Evolutionary conservation across 164 flowering plant species (phyloP).

Genomic region (Macadamia tetraphylla): DNA sequence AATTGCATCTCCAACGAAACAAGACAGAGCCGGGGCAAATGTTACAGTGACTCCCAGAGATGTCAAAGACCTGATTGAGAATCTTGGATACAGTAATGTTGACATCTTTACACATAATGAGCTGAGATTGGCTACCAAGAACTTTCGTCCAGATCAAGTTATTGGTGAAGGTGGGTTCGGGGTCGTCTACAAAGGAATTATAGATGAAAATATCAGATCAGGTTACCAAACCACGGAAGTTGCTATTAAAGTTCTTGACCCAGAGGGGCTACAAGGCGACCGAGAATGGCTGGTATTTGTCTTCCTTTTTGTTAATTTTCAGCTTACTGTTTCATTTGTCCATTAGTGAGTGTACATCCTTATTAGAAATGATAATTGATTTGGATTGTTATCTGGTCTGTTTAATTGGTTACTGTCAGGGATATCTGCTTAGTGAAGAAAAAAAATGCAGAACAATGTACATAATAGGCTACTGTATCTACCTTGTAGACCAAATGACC

Average conservation of each 20-base stretch:
- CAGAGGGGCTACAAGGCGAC: slow-evolving; percentile 86
- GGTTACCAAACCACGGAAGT: slow-evolving; percentile 60
- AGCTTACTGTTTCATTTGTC: neutral
- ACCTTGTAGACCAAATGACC: too few relatives aligned
- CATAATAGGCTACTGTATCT: too few relatives aligned
- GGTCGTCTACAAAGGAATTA: slow-evolving; percentile 74
- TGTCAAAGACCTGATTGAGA: slow-evolving; percentile 65
- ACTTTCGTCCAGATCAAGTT: slow-evolving; percentile 71
- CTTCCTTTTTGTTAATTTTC: slow-evolving; percentile 4
- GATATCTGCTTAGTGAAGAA: too few relatives aligned
- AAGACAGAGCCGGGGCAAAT: slow-evolving; percentile 13
- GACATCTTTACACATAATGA: slow-evolving; percentile 77
- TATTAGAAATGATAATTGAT: too few relatives aligned
- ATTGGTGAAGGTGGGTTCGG: slow-evolving; percentile 98
- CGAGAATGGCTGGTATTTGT: slow-evolving; percentile 89
- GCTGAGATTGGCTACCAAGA: slow-evolving; percentile 77
- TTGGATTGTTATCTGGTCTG: too few relatives aligned
- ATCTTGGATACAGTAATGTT: slow-evolving; percentile 52
- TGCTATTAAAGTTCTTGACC: slow-evolving; percentile 87
- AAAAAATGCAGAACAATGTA: too few relatives aligned
- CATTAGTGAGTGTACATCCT: too few relatives aligned
- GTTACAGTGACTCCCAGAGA: slow-evolving; percentile 36
- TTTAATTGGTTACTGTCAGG: neutral
- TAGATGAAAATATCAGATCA: slow-evolving; percentile 67
- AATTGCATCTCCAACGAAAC: slow-evolving; percentile 3